A percentile compares a stretch with the other conserved stretches of the same genome.
phyloP scores from a whole-genome alignment of 768 basidiomycete genomes.

The Suillus americanus region DNA sequence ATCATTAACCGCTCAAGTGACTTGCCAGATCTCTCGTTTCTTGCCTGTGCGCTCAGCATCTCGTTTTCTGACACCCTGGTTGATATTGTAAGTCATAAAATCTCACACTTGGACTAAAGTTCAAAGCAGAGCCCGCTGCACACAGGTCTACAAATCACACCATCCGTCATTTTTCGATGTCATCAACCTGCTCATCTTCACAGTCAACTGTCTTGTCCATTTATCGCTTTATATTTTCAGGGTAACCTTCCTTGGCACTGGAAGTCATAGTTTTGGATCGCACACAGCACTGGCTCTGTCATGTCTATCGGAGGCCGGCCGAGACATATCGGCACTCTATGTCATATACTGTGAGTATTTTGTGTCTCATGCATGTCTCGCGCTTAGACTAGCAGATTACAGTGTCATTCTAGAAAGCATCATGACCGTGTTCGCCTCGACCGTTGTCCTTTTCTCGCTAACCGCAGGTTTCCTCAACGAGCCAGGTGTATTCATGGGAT shows the following conservation, averaged over 20 bases:
- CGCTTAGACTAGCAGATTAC: slow-evolving; percentile 23
- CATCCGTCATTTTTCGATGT: slow-evolving; percentile 16
- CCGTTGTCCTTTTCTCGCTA: slow-evolving; percentile 7
- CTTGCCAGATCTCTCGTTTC: slow-evolving; percentile 14
- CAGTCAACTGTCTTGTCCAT: slow-evolving; percentile 20
- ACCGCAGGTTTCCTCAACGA: neutral
- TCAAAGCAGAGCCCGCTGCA: neutral
- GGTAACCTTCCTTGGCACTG: slow-evolving; percentile 9
- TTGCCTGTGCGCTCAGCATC: slow-evolving; percentile 20
- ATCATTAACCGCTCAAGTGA: slow-evolving; percentile 14
- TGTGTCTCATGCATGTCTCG: slow-evolving; percentile 2
- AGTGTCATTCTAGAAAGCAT: slow-evolving; percentile 29
- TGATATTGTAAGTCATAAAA: slow-evolving; percentile 22
- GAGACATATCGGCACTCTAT: slow-evolving; percentile 17
- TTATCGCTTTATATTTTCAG: slow-evolving; percentile 13
- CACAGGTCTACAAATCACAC: slow-evolving; percentile 25
- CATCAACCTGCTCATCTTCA: slow-evolving; percentile 26
- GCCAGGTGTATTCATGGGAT: neutral
- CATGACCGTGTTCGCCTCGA: slow-evolving; percentile 20
- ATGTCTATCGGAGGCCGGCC: slow-evolving; percentile 18
- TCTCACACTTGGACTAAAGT: slow-evolving; percentile 3
- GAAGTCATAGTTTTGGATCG: neutral
- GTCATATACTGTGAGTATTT: slow-evolving; percentile 25
- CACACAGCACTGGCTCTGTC: neutral
- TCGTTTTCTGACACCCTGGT: slow-evolving; percentile 20